phyloP scores from a whole-genome alignment of 1,284 basidiomycete species.

The Puccinia polysora region DNA sequence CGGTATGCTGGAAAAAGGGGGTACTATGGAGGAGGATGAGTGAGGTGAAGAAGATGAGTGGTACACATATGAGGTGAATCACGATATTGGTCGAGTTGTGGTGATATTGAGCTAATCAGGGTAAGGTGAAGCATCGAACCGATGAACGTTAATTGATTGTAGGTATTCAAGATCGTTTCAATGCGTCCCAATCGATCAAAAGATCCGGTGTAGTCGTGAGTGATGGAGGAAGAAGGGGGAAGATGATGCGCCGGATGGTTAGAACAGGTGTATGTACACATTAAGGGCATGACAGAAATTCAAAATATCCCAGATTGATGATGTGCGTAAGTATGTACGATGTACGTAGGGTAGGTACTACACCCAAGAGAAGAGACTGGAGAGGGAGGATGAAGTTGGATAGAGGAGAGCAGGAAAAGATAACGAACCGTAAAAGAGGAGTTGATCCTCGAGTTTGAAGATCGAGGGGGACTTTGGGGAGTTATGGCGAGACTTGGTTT shows the following conservation, averaged over 20 bases:
- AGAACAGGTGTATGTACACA: too few species aligned
- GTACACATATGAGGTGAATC: slow-evolving; percentile 77
- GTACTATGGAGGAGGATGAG: slow-evolving; percentile 16
- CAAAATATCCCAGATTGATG: background rate
- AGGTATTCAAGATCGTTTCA: background rate
- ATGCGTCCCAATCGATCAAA: too few species aligned
- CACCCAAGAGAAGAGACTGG: background rate
- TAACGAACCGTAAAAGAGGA: slow-evolving; percentile 29
- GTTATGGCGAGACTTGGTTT: too few species aligned
- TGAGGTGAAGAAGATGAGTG: slow-evolving; percentile 70
- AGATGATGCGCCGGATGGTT: too few species aligned
- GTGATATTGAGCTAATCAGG: slow-evolving; percentile 60
- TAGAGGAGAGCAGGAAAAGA: background rate
- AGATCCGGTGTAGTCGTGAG: too few species aligned
- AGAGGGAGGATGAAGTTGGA: background rate
- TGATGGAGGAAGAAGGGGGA: too few species aligned
- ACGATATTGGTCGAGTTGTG: slow-evolving; percentile 69
- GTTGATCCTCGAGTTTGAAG: slow-evolving; percentile 33
- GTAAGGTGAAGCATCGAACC: background rate
- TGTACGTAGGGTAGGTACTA: background rate
- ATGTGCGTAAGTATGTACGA: background rate
- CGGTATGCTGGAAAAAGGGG: slow-evolving; percentile 60
- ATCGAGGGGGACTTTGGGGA: slow-evolving; percentile 1
- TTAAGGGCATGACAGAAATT: background rate
- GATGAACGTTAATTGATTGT: too few species aligned